These are phyloP conservation scores for Physcia stellaris DNA, from an alignment of 495 filamentous ascomycete genomes.

Conservation along the genomic window DNA sequence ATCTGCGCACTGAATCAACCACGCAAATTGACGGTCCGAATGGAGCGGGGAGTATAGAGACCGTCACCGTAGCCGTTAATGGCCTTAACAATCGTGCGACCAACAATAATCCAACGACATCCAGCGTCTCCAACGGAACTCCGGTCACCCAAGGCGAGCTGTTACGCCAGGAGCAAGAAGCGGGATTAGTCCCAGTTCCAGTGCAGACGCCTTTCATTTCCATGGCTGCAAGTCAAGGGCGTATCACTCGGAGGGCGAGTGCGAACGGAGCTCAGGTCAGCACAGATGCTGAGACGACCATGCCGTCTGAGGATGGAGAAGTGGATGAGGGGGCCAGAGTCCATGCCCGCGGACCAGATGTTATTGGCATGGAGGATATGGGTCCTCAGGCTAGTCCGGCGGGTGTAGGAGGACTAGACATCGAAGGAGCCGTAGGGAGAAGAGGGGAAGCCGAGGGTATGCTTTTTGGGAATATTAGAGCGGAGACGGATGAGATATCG, in stretches of 20 bases:
- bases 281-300: slow-evolving; percentile 13
- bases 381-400: slow-evolving; percentile 50
- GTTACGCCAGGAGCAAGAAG: slow-evolving; percentile 15
- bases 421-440: slow-evolving; percentile 11
- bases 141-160: slow-evolving; percentile 23
- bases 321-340: slow-evolving; percentile 43
- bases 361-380: slow-evolving; percentile 75
- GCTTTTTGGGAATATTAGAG: too few relatives aligned
- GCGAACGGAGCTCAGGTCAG: slow-evolving; percentile 44
- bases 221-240: slow-evolving; percentile 58
- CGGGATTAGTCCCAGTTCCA: background rate
- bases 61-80: slow-evolving; percentile 53
- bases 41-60: slow-evolving; percentile 57
- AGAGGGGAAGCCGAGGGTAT: slow-evolving; percentile 4
- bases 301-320: slow-evolving; percentile 7
- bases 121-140: slow-evolving; percentile 7
- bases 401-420: slow-evolving; percentile 12
- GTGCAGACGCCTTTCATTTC: too few relatives aligned
- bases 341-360: slow-evolving; percentile 67
- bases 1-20: slow-evolving; percentile 48
- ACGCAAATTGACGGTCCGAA: slow-evolving; percentile 60
- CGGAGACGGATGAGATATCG: too few relatives aligned
- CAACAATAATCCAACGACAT: too few relatives aligned
- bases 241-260: slow-evolving; percentile 67
- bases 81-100: slow-evolving; percentile 25